Evolutionary conservation across 805 yeast genomes (phyloP), one percentile per base, ranked within the genome.

Genomic region (Saccharomycopsis selenospora): DNA sequence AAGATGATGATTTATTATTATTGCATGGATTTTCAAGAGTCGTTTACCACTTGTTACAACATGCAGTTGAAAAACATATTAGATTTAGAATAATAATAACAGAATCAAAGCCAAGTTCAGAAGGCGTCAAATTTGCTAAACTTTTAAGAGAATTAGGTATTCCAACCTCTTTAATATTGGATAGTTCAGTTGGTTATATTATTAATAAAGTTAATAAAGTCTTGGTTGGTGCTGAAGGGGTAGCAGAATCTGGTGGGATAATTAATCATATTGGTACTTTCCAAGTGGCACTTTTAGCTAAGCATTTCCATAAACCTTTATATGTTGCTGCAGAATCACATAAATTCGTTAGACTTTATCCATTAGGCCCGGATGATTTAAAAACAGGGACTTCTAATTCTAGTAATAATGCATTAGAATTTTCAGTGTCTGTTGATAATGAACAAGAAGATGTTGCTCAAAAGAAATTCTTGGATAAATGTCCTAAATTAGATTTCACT

Each of bases 181-280:
- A 93, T 62, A 80, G 88, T 47, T 95, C 96, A 5, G 97, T 91
- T 11, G 98, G 98, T 0, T 88, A 81, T 57, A 87, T 89, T 33
- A 81, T 93, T 51, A 90, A 88, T 63, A 85, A 85, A 63, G 89
- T 90, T 11, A 95, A 91, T 67, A 91, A 93, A 65, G 85, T 93
- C 3, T 76, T 93, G 55, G 93, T 93, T 56, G 99, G 99, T 48
- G 99, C 99, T 1, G 99, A 93, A 66, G 99, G 99, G 57, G 99
- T 93, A 3, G 95, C 96, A 2, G 99, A 93, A 69, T 84, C 95
- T 63, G 99, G 99, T 49, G 99, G 99, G 28, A 88, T 95, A 43
- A 91, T 93, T 57, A 93, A 93, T 66, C 90, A 85, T 57, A 82
- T 93, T 53, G 99, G 99, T 4, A 82, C 95, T 1, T 93, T 87